A percentile compares a stretch with the other conserved stretches of the same genome.
phyloP scores from a whole-genome alignment of 164 flowering plant species.

The Saururus chinensis region DNA sequence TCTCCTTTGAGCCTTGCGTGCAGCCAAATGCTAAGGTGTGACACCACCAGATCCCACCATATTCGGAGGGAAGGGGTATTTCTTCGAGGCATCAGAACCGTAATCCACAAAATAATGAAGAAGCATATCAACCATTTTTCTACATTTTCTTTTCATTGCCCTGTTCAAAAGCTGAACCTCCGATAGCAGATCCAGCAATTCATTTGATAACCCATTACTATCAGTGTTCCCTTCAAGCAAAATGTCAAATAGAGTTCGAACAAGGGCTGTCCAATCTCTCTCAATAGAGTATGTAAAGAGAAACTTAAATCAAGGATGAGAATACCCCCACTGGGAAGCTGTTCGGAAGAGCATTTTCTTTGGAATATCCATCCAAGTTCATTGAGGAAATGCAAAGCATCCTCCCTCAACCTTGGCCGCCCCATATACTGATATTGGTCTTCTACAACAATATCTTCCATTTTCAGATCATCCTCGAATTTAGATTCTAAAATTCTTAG shows the following conservation, averaged over 20 bases:
- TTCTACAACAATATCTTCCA: slow-evolving; percentile 21
- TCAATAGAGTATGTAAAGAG: slow-evolving; percentile 67
- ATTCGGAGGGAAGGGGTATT: slow-evolving; percentile 58
- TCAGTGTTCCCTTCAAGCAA: slow-evolving; percentile 32
- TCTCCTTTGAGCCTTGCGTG: slow-evolving; percentile 41
- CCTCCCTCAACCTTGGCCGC: slow-evolving; percentile 46
- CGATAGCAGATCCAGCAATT: slow-evolving; percentile 35
- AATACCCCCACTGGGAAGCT: slow-evolving; percentile 27
- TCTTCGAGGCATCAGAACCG: slow-evolving; percentile 19
- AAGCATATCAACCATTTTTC: slow-evolving; percentile 62
- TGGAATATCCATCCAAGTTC: slow-evolving; percentile 97
- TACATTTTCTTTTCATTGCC: slow-evolving; percentile 68
- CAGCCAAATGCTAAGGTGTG: slow-evolving; percentile 83
- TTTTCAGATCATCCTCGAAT: slow-evolving; percentile 27
- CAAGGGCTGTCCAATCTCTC: slow-evolving; percentile 55
- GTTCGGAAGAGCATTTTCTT: slow-evolving; percentile 21
- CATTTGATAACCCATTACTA: slow-evolving; percentile 22
- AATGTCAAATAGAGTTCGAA: slow-evolving; percentile 55
- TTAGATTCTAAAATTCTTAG: slow-evolving; percentile 63
- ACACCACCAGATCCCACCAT: slow-evolving; percentile 64
- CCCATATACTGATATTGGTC: slow-evolving; percentile 23
- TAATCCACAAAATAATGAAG: slow-evolving; percentile 35
- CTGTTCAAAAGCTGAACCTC: slow-evolving; percentile 64
- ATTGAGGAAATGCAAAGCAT: slow-evolving; percentile 63
- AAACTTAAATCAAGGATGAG: slow-evolving; percentile 46